phyloP scores from a whole-genome alignment of 352 stramenopile species.

The Phytophthora niederhauseri region DNA sequence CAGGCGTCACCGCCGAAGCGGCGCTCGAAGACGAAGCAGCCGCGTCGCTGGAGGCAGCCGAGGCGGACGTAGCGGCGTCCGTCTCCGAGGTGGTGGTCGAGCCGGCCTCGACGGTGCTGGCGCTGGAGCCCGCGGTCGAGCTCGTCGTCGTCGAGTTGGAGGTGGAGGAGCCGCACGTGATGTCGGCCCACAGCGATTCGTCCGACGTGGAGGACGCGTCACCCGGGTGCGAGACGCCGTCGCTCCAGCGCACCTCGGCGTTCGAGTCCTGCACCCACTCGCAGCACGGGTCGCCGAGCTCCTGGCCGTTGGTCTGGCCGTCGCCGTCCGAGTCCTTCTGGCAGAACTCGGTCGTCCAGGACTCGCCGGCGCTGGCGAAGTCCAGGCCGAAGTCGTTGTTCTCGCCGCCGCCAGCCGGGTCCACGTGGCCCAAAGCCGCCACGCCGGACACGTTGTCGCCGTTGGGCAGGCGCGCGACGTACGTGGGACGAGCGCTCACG shows the following conservation, averaged over 20 bases:
- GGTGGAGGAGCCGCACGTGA: slow-evolving; percentile 32
- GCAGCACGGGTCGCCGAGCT: slow-evolving; percentile 87
- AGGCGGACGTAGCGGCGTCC: slow-evolving; percentile 14
- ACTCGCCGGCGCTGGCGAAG: slow-evolving; percentile 30
- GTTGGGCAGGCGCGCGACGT: slow-evolving; percentile 39
- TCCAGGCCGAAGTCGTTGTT: slow-evolving; percentile 53
- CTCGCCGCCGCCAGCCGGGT: slow-evolving; percentile 29
- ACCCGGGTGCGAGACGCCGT: slow-evolving; percentile 43
- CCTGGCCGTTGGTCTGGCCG: slow-evolving; percentile 83
- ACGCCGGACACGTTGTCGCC: slow-evolving; percentile 39
- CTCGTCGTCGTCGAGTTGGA: slow-evolving; percentile 23
- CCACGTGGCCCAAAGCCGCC: slow-evolving; percentile 42
- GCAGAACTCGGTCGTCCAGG: slow-evolving; percentile 55
- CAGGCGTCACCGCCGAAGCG: slow-evolving; percentile 27
- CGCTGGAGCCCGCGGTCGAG: slow-evolving; percentile 22
- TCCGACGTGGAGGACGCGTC: slow-evolving; percentile 35
- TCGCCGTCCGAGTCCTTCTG: slow-evolving; percentile 78
- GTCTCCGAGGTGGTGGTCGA: slow-evolving; percentile 8
- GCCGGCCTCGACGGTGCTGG: slow-evolving; percentile 17
- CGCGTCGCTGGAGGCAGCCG: not conserved
- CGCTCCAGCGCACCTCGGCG: slow-evolving; percentile 25
- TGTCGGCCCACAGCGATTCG: slow-evolving; percentile 34
- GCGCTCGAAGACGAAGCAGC: slow-evolving; percentile 26
- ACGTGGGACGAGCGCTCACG: slow-evolving; percentile 28
- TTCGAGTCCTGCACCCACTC: slow-evolving; percentile 49